Conservation (phyloP, 345 rosid species). For the Aurinia saxatilis region DNA sequence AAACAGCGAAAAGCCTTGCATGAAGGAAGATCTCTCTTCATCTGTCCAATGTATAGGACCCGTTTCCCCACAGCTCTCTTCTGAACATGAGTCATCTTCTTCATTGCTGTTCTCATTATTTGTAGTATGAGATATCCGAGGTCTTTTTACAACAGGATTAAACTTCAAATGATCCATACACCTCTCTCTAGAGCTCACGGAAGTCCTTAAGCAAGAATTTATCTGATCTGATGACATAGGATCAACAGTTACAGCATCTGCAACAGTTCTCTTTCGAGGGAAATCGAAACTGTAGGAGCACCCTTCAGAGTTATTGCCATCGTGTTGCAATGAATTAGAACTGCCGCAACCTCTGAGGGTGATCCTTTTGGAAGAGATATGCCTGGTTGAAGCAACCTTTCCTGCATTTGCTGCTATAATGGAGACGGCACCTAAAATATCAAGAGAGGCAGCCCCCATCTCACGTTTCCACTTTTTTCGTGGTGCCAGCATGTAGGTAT, state of each 20-base stretch:
- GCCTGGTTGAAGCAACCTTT: slow-evolving; percentile 30
- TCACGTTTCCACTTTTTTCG: slow-evolving; percentile 66
- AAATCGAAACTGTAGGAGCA: slow-evolving; percentile 42
- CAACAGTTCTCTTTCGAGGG: slow-evolving; percentile 61
- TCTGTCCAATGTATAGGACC: slow-evolving; percentile 89
- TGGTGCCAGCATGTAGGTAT: slow-evolving; percentile 53
- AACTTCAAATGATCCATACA: slow-evolving; percentile 36
- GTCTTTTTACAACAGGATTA: slow-evolving; percentile 37
- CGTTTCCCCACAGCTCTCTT: slow-evolving; percentile 89
- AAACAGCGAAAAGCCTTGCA: slow-evolving; percentile 61
- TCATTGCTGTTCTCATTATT: slow-evolving; percentile 36
- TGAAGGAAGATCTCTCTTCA: slow-evolving; percentile 66
- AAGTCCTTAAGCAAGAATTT: slow-evolving; percentile 71
- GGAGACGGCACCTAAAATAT: slow-evolving; percentile 73
- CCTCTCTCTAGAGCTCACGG: slow-evolving; percentile 50
- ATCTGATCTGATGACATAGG: slow-evolving; percentile 80
- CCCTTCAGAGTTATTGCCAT: slow-evolving; percentile 41
- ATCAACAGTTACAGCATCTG: slow-evolving; percentile 82
- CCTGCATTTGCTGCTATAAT: slow-evolving; percentile 66
- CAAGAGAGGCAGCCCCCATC: slow-evolving; percentile 63
- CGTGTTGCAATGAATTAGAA: slow-evolving; percentile 35
- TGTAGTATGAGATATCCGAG: slow-evolving; percentile 49
- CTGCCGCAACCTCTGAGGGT: slow-evolving; percentile 36
- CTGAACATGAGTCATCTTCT: slow-evolving; percentile 84
- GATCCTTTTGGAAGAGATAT: slow-evolving; percentile 36